Evolutionary conservation across 345 rosid species (phyloP).

Genomic region (Melastoma malabathricum): DNA sequence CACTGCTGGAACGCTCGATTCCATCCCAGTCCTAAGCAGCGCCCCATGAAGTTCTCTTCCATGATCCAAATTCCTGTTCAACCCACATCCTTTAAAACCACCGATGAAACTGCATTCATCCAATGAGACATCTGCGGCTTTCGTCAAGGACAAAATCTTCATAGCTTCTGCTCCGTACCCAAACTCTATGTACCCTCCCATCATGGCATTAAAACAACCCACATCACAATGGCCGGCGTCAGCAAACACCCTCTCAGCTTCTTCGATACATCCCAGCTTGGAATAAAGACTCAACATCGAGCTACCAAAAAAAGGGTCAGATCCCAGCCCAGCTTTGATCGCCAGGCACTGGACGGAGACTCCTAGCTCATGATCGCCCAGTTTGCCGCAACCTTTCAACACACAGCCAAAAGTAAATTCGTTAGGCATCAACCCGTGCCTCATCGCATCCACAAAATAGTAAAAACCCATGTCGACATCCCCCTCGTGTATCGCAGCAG

Average conservation of each 20-base stretch:
- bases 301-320: conserved; percentile 17
- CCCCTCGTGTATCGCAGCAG: conserved; percentile 9
- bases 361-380: conserved; percentile 15
- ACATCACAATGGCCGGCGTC: conserved; percentile 12
- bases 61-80: conserved; percentile 10
- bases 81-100: conserved; percentile 22
- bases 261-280: conserved; percentile 23
- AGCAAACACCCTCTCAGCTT: conserved; percentile 18
- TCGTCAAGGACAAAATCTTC: conserved; percentile 12
- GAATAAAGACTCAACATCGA: conserved; percentile 22
- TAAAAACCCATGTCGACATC: conserved; percentile 11
- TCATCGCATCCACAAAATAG: conserved; percentile 15
- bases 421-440: conserved; percentile 17
- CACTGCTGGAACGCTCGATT: conserved; percentile 9
- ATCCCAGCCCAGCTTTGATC: conserved; percentile 16
- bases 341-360: conserved; percentile 16
- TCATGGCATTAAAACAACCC: conserved; percentile 32
- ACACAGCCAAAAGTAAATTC: conserved; percentile 26
- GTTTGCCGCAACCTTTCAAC: conserved; percentile 14
- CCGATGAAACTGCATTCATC: conserved; percentile 19
- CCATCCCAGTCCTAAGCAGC: conserved; percentile 12
- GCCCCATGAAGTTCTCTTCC: conserved; percentile 29
- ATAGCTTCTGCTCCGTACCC: conserved; percentile 20
- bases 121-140: conserved; percentile 9
- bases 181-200: conserved; percentile 25